Percentiles rank a stretch among this genome's conserved stretches.
phyloP scores from a whole-genome alignment of 805 yeast species.

The Scheffersomyces amazonensis region DNA sequence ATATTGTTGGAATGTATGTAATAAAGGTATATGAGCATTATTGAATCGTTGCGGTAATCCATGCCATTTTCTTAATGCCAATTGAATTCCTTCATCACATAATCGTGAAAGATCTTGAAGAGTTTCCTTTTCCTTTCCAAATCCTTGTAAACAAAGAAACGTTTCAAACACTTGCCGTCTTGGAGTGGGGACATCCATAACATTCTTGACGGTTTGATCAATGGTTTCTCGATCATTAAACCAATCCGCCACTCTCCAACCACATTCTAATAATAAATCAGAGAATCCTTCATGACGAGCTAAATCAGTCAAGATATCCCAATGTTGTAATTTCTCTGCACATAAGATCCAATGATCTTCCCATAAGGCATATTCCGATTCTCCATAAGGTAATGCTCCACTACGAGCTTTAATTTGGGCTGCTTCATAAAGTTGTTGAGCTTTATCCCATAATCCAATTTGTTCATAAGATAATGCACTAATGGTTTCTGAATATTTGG shows the following conservation, averaged over 20 bases:
- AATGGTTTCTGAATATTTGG: slow-evolving; percentile 90
- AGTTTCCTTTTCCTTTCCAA: slow-evolving; percentile 85
- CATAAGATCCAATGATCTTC: slow-evolving; percentile 98
- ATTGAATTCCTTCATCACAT: slow-evolving; percentile 95
- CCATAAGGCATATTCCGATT: slow-evolving; percentile 93
- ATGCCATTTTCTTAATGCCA: slow-evolving; percentile 90
- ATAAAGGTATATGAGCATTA: slow-evolving; percentile 81
- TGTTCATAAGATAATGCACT: slow-evolving; percentile 94
- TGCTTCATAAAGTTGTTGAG: slow-evolving; percentile 88
- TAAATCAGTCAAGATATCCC: slow-evolving; percentile 95
- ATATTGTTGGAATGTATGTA: slow-evolving; percentile 95
- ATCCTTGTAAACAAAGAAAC: slow-evolving; percentile 87
- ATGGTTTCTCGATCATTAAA: slow-evolving; percentile 89
- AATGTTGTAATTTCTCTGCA: slow-evolving; percentile 94
- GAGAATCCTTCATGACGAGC: slow-evolving; percentile 98
- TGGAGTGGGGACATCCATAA: slow-evolving; percentile 98
- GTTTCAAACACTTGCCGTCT: slow-evolving; percentile 95
- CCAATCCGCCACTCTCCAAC: slow-evolving; percentile 99
- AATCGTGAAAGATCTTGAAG: slow-evolving; percentile 79
- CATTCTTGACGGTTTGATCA: slow-evolving; percentile 90
- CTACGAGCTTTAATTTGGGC: slow-evolving; percentile 97
- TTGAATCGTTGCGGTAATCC: slow-evolving; percentile 76
- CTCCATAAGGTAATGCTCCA: slow-evolving; percentile 93
- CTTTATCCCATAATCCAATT: slow-evolving; percentile 91
- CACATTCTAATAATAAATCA: slow-evolving; percentile 93